phyloP scores from a whole-genome alignment of 2,329 filamentous ascomycete genomes.

The Clonostachys byssicola region DNA sequence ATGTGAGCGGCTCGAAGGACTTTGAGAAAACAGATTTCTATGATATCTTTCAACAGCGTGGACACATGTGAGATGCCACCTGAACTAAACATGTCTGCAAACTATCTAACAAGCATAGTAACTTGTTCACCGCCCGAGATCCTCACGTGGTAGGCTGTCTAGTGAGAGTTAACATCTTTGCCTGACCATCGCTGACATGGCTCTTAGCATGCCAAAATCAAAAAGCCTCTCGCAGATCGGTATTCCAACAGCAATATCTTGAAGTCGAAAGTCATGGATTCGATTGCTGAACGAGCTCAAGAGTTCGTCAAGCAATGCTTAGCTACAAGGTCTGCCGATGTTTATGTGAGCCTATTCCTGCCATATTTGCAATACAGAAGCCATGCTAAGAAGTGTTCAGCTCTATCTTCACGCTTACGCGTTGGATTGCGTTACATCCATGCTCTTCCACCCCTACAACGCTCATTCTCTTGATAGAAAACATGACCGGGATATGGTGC shows the following conservation, averaged over 20 bases:
- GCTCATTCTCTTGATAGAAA: slow-evolving; percentile 51
- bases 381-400: no score
- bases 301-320: slow-evolving; percentile 50
- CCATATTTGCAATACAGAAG: no score
- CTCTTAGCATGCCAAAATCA: slow-evolving; percentile 58
- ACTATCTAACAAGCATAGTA: no score
- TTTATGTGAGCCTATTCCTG: no score
- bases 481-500: slow-evolving; percentile 61
- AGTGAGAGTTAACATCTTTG: no score
- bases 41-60: slow-evolving; percentile 54
- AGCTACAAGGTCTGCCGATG: slow-evolving; percentile 43
- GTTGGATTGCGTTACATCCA: slow-evolving; percentile 64
- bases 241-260: slow-evolving; percentile 68
- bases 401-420: slow-evolving; percentile 60
- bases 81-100: no score
- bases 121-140: slow-evolving; percentile 56
- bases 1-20: slow-evolving; percentile 56
- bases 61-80: no score
- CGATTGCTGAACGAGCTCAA: slow-evolving; percentile 51
- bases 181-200: no score
- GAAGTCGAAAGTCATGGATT: slow-evolving; percentile 46
- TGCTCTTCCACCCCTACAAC: slow-evolving; percentile 64
- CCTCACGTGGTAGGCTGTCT: slow-evolving; percentile 38
- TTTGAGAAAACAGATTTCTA: slow-evolving; percentile 65
- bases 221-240: slow-evolving; percentile 59